Evolutionary conservation across 1,284 basidiomycete species (phyloP), one percentile per base, ranked within the genome.

Genomic region (Golubevia pallescens): DNA sequence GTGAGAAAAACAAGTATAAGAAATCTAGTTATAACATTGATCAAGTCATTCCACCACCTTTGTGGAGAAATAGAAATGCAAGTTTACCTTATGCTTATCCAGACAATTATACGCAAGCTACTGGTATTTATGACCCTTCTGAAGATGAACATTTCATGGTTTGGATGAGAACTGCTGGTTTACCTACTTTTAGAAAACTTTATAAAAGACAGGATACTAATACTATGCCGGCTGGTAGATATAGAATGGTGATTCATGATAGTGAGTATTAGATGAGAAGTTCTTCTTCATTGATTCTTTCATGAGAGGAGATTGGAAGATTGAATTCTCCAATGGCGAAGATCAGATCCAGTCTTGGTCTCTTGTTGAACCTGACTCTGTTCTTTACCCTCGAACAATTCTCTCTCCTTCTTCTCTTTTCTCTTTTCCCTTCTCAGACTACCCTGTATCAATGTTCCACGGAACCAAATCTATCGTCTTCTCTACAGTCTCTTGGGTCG

Each of bases 81-180:
- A 14, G 19, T 3, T 5, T 16, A 19, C n/a, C 28, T 19, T 53
- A 56, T 51, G 56, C 57, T 3, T 97, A 89, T 87, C 93, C 93
- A 0, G 85, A 93, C 70, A 89, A 90, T 62, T 98, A 98, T 87
- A 90, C 90, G 2, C 86, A 87, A 7, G 58, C 20, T 13, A 90
- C 88, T 65, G 88, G 88, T n/a, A 90, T 93, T 42, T 95, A 94
- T 10, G 88, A 97, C 81, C 88, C 98, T 38, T 87, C 88, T 61
- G 80, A 86, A 1, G 91, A 99, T 84, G 93, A 99, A 86, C 95
- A 95, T 83, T 98, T 99, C 88, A 95, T 97, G 87, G 95, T 98
- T 77, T 99, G 97, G 97, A 99, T 99, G 97, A 91, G 96, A 68
- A 96, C 94, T 1, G 94, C 97, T 0, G 96, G 95, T 21, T 87